Conservation (phyloP, 305 asterid species). For the Fraxinus latifolia region DNA sequence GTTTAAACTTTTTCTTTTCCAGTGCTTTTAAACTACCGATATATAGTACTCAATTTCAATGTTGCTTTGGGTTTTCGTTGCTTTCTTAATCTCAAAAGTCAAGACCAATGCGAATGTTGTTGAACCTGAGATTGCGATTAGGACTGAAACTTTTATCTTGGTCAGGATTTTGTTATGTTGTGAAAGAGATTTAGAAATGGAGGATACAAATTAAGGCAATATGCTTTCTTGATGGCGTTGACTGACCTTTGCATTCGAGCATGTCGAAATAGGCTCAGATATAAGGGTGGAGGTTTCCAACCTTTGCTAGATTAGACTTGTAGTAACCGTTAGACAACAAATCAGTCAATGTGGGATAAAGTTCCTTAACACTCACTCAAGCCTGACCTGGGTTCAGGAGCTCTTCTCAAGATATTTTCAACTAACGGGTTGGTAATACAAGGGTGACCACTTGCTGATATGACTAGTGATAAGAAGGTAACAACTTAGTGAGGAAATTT, state of each 20-base stretch:
- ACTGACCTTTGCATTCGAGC: background rate
- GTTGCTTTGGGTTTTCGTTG: slow-evolving; percentile 4
- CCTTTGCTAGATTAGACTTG: background rate
- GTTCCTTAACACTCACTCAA: background rate
- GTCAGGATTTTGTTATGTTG: background rate
- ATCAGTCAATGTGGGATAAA: background rate
- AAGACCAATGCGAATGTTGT: background rate
- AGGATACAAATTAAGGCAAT: background rate
- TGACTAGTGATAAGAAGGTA: background rate
- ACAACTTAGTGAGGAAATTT: background rate
- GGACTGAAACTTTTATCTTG: background rate
- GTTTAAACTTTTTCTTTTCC: slow-evolving; percentile 25
- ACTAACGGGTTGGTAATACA: background rate
- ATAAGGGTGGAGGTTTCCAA: background rate
- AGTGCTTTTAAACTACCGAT: background rate
- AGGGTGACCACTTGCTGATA: background rate
- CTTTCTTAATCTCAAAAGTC: slow-evolving; percentile 2
- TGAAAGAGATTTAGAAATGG: background rate
- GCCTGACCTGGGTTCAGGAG: background rate
- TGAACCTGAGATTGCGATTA: background rate
- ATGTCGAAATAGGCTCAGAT: background rate
- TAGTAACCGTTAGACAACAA: background rate
- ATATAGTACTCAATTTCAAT: background rate
- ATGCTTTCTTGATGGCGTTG: background rate
- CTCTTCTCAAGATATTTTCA: background rate